A percentile compares a stretch with the other conserved stretches of the same genome.
Conservation (phyloP, 306 rosid genomes). For the Quillaja saponaria region DNA sequence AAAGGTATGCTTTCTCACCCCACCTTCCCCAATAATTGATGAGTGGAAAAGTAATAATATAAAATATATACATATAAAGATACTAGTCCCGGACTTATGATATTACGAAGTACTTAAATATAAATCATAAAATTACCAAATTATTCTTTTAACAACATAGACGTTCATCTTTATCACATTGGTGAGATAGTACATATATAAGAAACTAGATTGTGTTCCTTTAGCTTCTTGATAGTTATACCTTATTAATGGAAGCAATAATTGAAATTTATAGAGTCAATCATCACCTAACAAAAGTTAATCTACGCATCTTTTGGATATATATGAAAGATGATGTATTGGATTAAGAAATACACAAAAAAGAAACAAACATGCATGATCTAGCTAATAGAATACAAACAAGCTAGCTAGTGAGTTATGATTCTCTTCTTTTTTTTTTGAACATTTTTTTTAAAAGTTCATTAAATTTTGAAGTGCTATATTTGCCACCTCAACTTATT, state of each 20-base stretch:
- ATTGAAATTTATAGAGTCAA: conserved; percentile 42
- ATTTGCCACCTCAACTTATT: no score
- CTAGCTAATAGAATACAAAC: conserved; percentile 37
- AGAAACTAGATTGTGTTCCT: background rate
- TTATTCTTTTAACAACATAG: no score
- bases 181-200: no score
- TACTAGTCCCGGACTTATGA: no score
- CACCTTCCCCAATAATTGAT: conserved; percentile 62
- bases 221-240: conserved; percentile 33
- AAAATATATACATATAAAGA: background rate
- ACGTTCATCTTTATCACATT: no score
- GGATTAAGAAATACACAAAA: conserved; percentile 34
- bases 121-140: no score
- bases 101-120: no score
- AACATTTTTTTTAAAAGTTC: background rate
- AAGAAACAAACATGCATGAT: conserved; percentile 38
- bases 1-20: conserved; percentile 47
- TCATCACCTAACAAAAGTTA: conserved; percentile 19
- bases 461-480: no score
- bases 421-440: conserved; percentile 10
- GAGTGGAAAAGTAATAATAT: conserved; percentile 37
- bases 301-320: conserved; percentile 37
- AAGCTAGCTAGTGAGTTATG: conserved; percentile 30
- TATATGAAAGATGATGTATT: conserved; percentile 35
- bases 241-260: conserved; percentile 34